A percentile compares a stretch with the other conserved stretches of the same genome.
Conservation (phyloP, 2,329 filamentous ascomycete genomes). For the Trichoderma sp. region DNA sequence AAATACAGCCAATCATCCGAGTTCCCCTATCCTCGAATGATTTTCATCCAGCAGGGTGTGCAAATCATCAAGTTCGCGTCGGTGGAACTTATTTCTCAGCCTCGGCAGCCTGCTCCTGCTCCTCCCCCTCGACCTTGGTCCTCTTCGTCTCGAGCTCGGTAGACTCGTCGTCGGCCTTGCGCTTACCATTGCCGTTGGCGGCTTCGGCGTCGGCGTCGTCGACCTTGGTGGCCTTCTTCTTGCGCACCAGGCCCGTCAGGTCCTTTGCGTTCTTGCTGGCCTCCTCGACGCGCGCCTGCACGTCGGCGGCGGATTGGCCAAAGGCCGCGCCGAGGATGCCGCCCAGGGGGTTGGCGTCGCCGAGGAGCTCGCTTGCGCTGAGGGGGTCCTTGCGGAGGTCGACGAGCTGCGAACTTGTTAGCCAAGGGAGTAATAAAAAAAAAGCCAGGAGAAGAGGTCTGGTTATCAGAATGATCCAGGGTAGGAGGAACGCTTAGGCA, state of each 20-base stretch:
- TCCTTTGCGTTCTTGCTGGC: conserved; percentile 75
- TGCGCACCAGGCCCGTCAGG: conserved; percentile 72
- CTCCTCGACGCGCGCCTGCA: conserved; percentile 67
- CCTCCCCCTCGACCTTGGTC: conserved; percentile 40
- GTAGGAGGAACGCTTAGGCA: conserved; percentile 7
- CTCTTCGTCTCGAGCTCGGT: conserved; percentile 41
- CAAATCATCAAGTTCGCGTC: background rate
- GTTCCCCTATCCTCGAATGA: background rate
- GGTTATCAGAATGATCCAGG: conserved; percentile 1
- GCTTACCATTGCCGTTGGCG: conserved; percentile 43
- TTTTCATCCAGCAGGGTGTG: background rate
- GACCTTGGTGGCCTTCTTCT: conserved; percentile 59
- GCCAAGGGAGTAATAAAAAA: background rate
- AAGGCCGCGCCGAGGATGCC: conserved; percentile 66
- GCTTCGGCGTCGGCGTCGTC: conserved; percentile 27
- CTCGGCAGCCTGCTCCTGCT: conserved; percentile 15
- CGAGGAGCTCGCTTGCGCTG: conserved; percentile 45
- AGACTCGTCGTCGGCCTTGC: conserved; percentile 40
- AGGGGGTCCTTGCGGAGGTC: conserved; percentile 66
- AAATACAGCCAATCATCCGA: background rate
- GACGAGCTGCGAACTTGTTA: conserved; percentile 52
- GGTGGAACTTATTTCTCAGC: conserved; percentile 8
- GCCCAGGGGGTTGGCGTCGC: conserved; percentile 51
- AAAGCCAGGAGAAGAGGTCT: too few relatives aligned
- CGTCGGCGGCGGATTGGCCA: conserved; percentile 62